Conservation (phyloP, 1,284 basidiomycete species). For the Peniophora sp. region DNA sequence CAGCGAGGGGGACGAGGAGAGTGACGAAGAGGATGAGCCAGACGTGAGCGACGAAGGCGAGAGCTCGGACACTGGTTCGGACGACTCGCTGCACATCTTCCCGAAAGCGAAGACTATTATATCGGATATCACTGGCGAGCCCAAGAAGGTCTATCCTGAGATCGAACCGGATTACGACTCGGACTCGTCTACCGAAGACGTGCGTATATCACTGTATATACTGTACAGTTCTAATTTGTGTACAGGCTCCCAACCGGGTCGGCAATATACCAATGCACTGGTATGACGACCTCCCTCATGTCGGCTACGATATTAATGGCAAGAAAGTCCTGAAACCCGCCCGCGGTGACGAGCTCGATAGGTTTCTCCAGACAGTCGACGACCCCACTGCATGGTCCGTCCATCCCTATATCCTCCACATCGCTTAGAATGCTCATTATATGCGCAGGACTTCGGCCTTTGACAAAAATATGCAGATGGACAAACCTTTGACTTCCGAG, state of each 20-base stretch:
- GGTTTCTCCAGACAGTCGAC: slow-evolving; percentile 91
- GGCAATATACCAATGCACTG: slow-evolving; percentile 96
- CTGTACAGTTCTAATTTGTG: slow-evolving; percentile 4
- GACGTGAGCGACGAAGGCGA: slow-evolving; percentile 22
- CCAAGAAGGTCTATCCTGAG: slow-evolving; percentile 86
- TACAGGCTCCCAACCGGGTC: slow-evolving; percentile 84
- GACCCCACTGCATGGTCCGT: slow-evolving; percentile 84
- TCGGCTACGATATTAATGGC: slow-evolving; percentile 95
- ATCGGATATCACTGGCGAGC: slow-evolving; percentile 81
- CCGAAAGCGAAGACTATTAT: slow-evolving; percentile 64
- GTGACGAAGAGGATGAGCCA: slow-evolving; percentile 26
- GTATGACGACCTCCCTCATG: slow-evolving; percentile 99
- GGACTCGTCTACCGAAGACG: slow-evolving; percentile 96
- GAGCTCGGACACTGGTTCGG: slow-evolving; percentile 19
- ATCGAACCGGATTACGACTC: slow-evolving; percentile 97
- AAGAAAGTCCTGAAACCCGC: slow-evolving; percentile 93
- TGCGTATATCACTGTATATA: slow-evolving; percentile 33
- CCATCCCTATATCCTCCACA: not conserved
- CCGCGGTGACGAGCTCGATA: slow-evolving; percentile 94
- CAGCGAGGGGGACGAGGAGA: slow-evolving; percentile 24
- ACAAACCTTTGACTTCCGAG: slow-evolving; percentile 83
- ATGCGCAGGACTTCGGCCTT: slow-evolving; percentile 78
- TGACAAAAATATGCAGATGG: slow-evolving; percentile 82
- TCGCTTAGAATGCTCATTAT: not conserved
- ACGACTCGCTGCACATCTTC: slow-evolving; percentile 38